Evolutionary conservation across 2,329 filamentous ascomycete genomes (phyloP).

Genomic region (Pestalotiopsis sp.): DNA sequence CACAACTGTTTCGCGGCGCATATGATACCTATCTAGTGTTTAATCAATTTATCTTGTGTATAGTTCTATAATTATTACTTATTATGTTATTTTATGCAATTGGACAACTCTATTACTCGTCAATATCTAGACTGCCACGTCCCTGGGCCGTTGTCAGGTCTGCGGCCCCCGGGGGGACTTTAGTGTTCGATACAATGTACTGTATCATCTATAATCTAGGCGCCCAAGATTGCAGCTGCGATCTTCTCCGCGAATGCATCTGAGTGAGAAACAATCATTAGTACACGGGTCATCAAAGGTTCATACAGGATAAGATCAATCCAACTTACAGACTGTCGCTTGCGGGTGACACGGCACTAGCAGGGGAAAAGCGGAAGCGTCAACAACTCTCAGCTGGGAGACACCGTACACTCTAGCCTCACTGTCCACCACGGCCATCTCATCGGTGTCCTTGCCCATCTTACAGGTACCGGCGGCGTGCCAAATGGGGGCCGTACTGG

Average conservation of each 20-base stretch:
- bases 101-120: neutral
- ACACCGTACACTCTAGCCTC: slow-evolving; percentile 56
- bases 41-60: neutral
- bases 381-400: slow-evolving; percentile 54
- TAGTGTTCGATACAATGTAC: neutral
- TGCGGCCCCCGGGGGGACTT: neutral
- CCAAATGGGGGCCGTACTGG: slow-evolving; percentile 36
- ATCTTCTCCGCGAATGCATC: slow-evolving; percentile 2
- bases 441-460: slow-evolving; percentile 53
- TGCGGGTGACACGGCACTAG: slow-evolving; percentile 27
- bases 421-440: slow-evolving; percentile 54
- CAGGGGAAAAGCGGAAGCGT: slow-evolving; percentile 40
- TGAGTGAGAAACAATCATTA: neutral
- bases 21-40: too few relatives aligned
- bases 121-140: neutral
- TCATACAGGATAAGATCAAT: neutral
- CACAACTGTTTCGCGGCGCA: too few relatives aligned
- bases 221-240: neutral
- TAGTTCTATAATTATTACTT: neutral
- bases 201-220: neutral
- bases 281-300: neutral
- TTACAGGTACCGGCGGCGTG: slow-evolving; percentile 56
- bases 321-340: slow-evolving; percentile 17
- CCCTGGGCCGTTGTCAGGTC: neutral
- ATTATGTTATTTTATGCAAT: neutral